Evolutionary conservation across 768 basidiomycete species (phyloP), one percentile per base, ranked within the genome.

Genomic region (Tricholoma terreum): DNA sequence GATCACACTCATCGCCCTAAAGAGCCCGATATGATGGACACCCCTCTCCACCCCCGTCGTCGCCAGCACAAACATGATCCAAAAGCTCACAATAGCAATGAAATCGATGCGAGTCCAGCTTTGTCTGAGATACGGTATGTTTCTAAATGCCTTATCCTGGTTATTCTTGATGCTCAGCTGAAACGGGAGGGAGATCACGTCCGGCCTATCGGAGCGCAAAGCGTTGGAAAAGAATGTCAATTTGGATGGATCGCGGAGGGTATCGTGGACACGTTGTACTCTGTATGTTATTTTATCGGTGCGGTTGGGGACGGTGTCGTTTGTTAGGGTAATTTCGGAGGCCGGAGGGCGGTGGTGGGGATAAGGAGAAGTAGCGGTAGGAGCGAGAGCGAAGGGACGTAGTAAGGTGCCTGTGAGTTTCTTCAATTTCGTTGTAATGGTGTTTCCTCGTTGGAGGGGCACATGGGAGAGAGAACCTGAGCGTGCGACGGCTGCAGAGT

Each of bases 81-180:
- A 98, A 70, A 94, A 98, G 60, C 84, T 81, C 11, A 89, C 61
- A 45, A 98, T 84, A 1, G 96, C 92, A 43, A 98, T 72, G 61
- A 89, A 84, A 69, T 98, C 96, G 54, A 97, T 89, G 51, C 94
- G 77, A 64, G 83, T 89, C 94, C 94, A 98, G 55, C 90, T 90
- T 66, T 98, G 94, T 8, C 96, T 82, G 1, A 98, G 78, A 69
- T 93, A 98, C 0, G 96, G 94, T 2, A 94, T 77, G 60, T 89
- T 86, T 33, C 85, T 77, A 24, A 74, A 73, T n/a, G 84, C 80
- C 61, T 84, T 83, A 54, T 80, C 76, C 58, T 78, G 81, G 0
- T 80, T 73, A 59, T 81, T 73, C 15, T 73, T 72, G n/a, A 90
- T 71, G 64, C 81, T 84, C 40, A 88, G 69, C 22, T 80, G 78